Evolutionary conservation across 192 early-diverging fungal species (phyloP), one percentile per base, ranked within the genome.

Genomic region (Mortierella antarctica): DNA sequence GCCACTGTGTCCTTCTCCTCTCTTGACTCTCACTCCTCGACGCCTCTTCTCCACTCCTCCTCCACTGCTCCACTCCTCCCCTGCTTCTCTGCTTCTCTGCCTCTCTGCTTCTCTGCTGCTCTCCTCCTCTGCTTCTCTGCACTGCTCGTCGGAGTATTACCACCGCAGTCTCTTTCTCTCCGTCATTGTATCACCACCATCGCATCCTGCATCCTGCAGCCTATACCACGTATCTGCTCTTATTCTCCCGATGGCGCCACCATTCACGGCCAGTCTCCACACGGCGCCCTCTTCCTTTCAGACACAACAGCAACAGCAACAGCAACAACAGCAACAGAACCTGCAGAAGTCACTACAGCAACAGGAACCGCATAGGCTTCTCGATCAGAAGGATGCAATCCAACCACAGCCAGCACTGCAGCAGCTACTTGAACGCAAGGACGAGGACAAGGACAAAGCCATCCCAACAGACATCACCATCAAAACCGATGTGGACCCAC

Each of bases 401-500:
- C 50, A 23, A 39, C 47, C n/a, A 11, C 49, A 23, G 40, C 58
- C 41, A 4, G 11, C 45, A 5, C 61, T 17, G 47, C 20, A 20
- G n/a, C n/a, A n/a, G n/a, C n/a, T n/a, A n/a, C n/a, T n/a, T n/a
- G n/a, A n/a, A n/a, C n/a, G n/a, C 2, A 5, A 15, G 9, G 15
- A 65, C 44, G 11, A 51, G 6, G 51, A n/a, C 62, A 64, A 15
- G 10, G 48, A 50, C 49, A 21, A 12, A 47, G 20, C 11, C 10
- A 59, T 59, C 44, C 57, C 45, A 41, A 71, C 69, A 0, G 57
- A 61, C 40, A 49, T 62, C 49, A 80, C 70, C 11, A 72, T 80
- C 70, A 52, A 72, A 44, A 80, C 77, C 7, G 46, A 80, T 15
- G 49, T 80, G 14, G 70, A 80, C 61, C 77, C 77, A 44, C 62